These are phyloP conservation scores for Ceratobasidium sp. DNA, from an alignment of 1,284 basidiomycete genomes.

Conservation along the genomic window DNA sequence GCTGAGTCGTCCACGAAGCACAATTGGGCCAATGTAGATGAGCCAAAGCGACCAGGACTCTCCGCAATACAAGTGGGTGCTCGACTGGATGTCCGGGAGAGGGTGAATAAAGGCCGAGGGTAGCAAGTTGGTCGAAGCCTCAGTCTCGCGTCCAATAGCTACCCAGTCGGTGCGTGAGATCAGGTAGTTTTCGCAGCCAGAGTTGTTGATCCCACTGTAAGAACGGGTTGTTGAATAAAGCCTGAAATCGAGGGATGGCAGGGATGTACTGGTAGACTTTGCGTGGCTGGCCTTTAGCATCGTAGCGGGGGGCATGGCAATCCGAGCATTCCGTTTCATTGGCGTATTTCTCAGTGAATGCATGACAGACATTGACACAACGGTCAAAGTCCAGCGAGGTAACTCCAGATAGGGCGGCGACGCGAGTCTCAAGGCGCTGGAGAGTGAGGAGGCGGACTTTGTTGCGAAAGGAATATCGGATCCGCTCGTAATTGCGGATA, in stretches of 20 bases:
- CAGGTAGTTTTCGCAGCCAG: too few species aligned
- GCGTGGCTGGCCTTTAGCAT: slow-evolving; percentile 27
- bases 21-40: slow-evolving; percentile 54
- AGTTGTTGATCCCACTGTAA: slow-evolving; percentile 50
- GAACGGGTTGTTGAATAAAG: slow-evolving; percentile 25
- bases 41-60: slow-evolving; percentile 59
- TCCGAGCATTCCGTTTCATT: slow-evolving; percentile 27
- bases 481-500: too few species aligned
- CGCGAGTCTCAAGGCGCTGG: slow-evolving; percentile 12
- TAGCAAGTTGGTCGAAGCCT: slow-evolving; percentile 51
- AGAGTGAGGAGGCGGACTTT: not conserved
- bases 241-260: slow-evolving; percentile 27
- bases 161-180: too few species aligned
- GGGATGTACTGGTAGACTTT: slow-evolving; percentile 47
- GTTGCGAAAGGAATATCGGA: slow-evolving; percentile 4
- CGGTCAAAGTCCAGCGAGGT: slow-evolving; percentile 33
- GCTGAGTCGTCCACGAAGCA: slow-evolving; percentile 52
- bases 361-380: slow-evolving; percentile 48
- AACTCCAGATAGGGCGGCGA: slow-evolving; percentile 44
- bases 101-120: slow-evolving; percentile 55
- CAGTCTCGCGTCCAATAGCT: slow-evolving; percentile 54
- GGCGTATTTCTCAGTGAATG: slow-evolving; percentile 43
- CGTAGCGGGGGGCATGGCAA: slow-evolving; percentile 44
- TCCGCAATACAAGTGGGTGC: slow-evolving; percentile 52
- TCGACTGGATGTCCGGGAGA: slow-evolving; percentile 53